These are phyloP conservation scores for Tylopilus plumbeoviolaceoides DNA, from an alignment of 768 basidiomycete species.

Conservation along the genomic window DNA sequence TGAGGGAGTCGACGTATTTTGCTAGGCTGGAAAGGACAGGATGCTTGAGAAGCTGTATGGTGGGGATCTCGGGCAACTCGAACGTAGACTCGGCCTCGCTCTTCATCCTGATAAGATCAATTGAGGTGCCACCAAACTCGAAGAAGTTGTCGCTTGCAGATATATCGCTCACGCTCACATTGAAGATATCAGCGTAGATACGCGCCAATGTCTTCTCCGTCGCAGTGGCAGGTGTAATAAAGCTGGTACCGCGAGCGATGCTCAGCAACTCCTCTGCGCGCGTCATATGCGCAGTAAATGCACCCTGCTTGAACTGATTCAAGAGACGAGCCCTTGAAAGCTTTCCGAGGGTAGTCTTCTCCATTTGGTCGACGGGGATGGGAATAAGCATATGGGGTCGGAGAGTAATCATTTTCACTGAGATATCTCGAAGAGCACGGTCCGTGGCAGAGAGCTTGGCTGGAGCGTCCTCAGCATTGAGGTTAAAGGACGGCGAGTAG, in stretches of 20 bases:
- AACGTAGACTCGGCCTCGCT: constrained; percentile 27
- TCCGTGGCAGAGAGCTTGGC: no score
- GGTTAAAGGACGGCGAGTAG: no score
- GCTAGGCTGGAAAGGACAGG: constrained; percentile 28
- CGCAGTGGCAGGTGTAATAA: constrained; percentile 17
- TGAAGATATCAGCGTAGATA: constrained; percentile 32
- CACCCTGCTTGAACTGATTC: constrained; percentile 34
- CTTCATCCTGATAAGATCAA: constrained; percentile 34
- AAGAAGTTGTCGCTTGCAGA: constrained; percentile 35
- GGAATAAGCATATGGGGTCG: no score
- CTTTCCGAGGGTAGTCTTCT: constrained; percentile 43
- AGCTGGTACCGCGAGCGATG: constrained; percentile 19
- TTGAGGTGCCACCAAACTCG: constrained; percentile 41
- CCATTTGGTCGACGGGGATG: constrained; percentile 33
- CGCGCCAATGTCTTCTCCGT: constrained; percentile 29
- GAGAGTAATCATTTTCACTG: no score
- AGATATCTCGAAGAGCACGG: no score
- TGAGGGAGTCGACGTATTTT: constrained; percentile 29
- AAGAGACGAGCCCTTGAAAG: constrained; percentile 37
- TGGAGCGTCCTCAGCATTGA: no score
- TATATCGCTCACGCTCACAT: constrained; percentile 19
- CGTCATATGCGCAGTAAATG: constrained; percentile 26
- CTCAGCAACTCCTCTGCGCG: constrained; percentile 25
- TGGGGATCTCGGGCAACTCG: constrained; percentile 31
- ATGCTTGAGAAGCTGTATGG: constrained; percentile 38